phyloP scores from a whole-genome alignment of 139 green algal species.

The Chlorella sp. region DNA sequence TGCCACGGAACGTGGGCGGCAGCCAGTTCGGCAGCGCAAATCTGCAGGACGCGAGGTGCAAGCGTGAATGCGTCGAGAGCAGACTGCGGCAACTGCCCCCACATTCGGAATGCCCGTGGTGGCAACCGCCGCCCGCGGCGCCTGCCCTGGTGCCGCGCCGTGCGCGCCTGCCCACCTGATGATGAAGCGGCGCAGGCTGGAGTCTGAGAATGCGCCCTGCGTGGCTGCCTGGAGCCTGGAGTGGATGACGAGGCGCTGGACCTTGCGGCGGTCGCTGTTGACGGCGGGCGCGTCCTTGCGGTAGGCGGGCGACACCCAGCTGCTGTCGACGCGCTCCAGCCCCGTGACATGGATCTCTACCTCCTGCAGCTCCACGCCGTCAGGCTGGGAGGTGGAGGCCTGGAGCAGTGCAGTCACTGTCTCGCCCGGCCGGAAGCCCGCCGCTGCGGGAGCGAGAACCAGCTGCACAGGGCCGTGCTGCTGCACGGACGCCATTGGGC shows the following conservation, averaged over 20 bases:
- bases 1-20: conserved; percentile 57
- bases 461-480: conserved; percentile 3
- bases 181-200: conserved; percentile 23
- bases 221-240: conserved; percentile 37
- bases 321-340: conserved; percentile 50
- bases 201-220: conserved; percentile 25
- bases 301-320: conserved; percentile 44
- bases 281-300: conserved; percentile 17
- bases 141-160: too few species aligned
- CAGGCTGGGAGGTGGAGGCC: conserved; percentile 25
- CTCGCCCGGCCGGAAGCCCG: conserved; percentile 26
- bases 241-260: conserved; percentile 39
- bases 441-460: conserved; percentile 4
- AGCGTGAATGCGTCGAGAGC: too few species aligned
- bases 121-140: too few species aligned
- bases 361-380: conserved; percentile 30
- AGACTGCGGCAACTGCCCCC: too few species aligned
- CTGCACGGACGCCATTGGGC: too few species aligned
- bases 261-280: conserved; percentile 41
- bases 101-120: too few species aligned
- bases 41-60: conserved; percentile 19
- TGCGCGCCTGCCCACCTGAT: conserved; percentile 29
- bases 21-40: conserved; percentile 50
- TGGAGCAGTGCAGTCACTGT: conserved; percentile 37
- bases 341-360: conserved; percentile 41